These are phyloP conservation scores for Aspergillus ochraceus DNA, from an alignment of 2,329 filamentous ascomycete genomes.

Conservation along the genomic window DNA sequence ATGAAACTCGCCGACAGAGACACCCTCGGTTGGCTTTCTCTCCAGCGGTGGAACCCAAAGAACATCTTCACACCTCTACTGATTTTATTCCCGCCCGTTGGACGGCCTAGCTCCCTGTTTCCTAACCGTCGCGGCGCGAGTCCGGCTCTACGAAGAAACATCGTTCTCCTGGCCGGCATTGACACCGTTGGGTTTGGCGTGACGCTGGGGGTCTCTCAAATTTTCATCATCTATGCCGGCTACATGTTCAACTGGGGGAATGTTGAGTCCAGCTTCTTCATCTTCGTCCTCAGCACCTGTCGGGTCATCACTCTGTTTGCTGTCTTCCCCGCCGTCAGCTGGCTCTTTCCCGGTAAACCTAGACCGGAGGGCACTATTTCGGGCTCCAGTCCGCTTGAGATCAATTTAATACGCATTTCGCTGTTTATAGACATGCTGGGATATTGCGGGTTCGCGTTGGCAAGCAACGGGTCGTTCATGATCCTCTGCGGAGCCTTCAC, in stretches of 20 bases:
- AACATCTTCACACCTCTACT: conserved; percentile 77
- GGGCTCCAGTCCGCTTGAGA: conserved; percentile 76
- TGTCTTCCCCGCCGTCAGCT: conserved; percentile 74
- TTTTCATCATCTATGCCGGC: conserved; percentile 80
- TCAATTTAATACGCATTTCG: conserved; percentile 72
- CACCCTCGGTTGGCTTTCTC: conserved; percentile 31
- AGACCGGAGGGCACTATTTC: conserved; percentile 46
- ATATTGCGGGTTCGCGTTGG: conserved; percentile 71
- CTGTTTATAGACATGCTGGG: conserved; percentile 76
- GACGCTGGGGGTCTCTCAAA: conserved; percentile 76
- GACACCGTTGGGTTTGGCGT: conserved; percentile 82
- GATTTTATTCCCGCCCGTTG: conserved; percentile 68
- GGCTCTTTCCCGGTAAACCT: conserved; percentile 61
- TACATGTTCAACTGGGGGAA: conserved; percentile 80
- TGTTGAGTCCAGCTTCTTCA: conserved; percentile 75
- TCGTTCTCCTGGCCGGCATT: conserved; percentile 76
- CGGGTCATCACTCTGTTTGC: conserved; percentile 75
- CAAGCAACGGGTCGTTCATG: conserved; percentile 64
- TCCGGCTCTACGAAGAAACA: conserved; percentile 68
- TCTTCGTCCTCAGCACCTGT: conserved; percentile 74
- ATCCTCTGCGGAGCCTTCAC: conserved; percentile 70
- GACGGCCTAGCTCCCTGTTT: conserved; percentile 27
- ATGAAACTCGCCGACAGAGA: conserved; percentile 38
- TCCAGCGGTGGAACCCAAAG: conserved; percentile 40
- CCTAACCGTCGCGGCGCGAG: conserved; percentile 58